Base-by-base conservation (phyloP, 129 eudicot genomes). In the Mikania micrantha region DNA sequence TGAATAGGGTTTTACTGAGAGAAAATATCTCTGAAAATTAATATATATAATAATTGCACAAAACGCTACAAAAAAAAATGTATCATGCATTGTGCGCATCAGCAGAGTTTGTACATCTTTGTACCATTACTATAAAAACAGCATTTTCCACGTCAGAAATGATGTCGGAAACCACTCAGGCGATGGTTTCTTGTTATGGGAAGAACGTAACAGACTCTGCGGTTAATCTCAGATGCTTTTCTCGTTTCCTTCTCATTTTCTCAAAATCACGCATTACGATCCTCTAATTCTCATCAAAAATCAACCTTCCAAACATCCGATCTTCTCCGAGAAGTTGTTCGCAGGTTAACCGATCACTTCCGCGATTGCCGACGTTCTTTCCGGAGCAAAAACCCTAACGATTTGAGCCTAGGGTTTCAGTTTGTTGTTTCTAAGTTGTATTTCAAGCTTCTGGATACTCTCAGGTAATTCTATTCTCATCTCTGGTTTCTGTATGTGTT, bases 351-450 rank as follows among this genome's bases (percentile, higher is more conserved):
- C 27, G 2, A 42, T 42, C 56, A 65, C 40, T n/a, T 25, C 57
- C 70, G 22, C 16, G 40, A 28, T 65, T 27, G 2, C 22, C 54
- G 20, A 28, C 39, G 34, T 25, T 25, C 7, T 54, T 25, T 16
- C 61, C 0, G 19, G 7, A 21, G 19, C 69, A 27, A 24, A 64
- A 64, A 44, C 69, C 69, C 69, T 64, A 64, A 41, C 53, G 6
- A 58, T 58, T 59, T 25, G 1, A 29, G 8, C 11, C 65, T 59
- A 31, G 24, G 64, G 64, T 59, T 59, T 7, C 19, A 47, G 21
- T 44, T 44, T 44, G 50, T 15, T n/a, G 50, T 4, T 44, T 44
- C 9, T 44, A 5, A 44, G 17, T 20, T n/a, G 20, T 64, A 41
- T 22, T 24, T 64, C 20, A 41, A 64, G 0, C 38, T 41, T 25